Base-by-base conservation (phyloP, 306 rosid genomes). In the Prunus mongolica region DNA sequence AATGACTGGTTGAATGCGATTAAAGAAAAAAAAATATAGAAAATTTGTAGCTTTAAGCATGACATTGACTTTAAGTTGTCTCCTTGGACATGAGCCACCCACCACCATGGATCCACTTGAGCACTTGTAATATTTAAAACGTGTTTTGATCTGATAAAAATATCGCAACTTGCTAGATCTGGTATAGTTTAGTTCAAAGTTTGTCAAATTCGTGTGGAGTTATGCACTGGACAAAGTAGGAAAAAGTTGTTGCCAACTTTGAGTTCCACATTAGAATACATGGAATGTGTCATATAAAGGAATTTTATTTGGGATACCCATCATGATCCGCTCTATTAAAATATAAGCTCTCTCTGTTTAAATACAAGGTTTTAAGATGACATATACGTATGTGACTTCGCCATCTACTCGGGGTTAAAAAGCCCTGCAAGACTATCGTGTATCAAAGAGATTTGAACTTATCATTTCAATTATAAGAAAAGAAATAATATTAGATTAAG, bases 11-110 rank as follows among this genome's bases (percentile, higher is more conserved):
- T 65, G 46, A 34, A 65, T 18, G 8, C 6, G 6, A 63, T 28
- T 3, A 8, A 30, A 63, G 13, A 30, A 15, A 55, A 49, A 49
- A 52, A 15, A 12, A 51, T 24, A 12, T 15, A 47, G 47, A 18
- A 18, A 16, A 16, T 2, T 54, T 13, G 9, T 1, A 38, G 44
- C 44, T 11, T 72, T 13, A 24, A 52, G 25, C 68, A 13, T 61
- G 66, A 63, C 13, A 69, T 51, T 71, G 78, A 76, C 69, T 65
- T 28, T 20, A 20, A 24, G 65, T 11, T 62, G 85, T 81, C 85
- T 67, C 44, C 70, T 71, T 67, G n/a, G 46, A 30, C 20, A 11
- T 3, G 6, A 62, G 45, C 20, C 44, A 28, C 15, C 15, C 41
- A 62, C 67, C 27, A 12, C 30, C 22, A 14, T 15, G 44, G 38